Percentiles rank a stretch among this genome's conserved stretches.
Evolutionary conservation across 805 yeast species (phyloP).

Genomic region (Candida orba): DNA sequence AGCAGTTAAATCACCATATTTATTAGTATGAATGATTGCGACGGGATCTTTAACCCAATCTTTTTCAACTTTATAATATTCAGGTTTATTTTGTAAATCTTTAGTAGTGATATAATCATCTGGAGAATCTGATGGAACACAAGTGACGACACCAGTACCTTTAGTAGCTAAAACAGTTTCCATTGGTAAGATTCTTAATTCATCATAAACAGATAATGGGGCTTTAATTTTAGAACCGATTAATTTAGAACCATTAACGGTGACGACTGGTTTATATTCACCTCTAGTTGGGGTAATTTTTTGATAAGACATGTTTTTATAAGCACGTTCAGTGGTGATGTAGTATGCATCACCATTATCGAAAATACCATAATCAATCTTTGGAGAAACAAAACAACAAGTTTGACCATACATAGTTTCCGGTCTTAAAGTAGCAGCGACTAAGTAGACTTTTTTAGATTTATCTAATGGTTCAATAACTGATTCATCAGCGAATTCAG

Average conservation of each 20-base stretch:
- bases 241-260: constrained; percentile 62
- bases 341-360: constrained; percentile 72
- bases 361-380: constrained; percentile 84
- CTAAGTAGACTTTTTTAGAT: constrained; percentile 65
- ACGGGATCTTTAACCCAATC: constrained; percentile 82
- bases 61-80: constrained; percentile 74
- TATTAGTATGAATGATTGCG: constrained; percentile 71
- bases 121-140: constrained; percentile 98
- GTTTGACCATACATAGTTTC: constrained; percentile 99
- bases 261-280: constrained; percentile 49
- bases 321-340: constrained; percentile 90
- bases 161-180: constrained; percentile 90
- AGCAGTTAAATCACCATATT: constrained; percentile 86
- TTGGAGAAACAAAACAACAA: constrained; percentile 95
- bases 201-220: constrained; percentile 65
- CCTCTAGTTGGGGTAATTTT: constrained; percentile 89
- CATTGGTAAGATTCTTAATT: constrained; percentile 89
- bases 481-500: constrained; percentile 44
- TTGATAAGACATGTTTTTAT: constrained; percentile 95
- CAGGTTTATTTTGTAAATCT: constrained; percentile 85
- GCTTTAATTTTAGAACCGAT: constrained; percentile 85
- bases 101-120: constrained; percentile 87
- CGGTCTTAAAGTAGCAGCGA: constrained; percentile 97
- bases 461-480: constrained; percentile 31
- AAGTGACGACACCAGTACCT: constrained; percentile 99